Base-by-base conservation (phyloP, 2,329 filamentous ascomycete species). In the Lasiodiplodia sp. region DNA sequence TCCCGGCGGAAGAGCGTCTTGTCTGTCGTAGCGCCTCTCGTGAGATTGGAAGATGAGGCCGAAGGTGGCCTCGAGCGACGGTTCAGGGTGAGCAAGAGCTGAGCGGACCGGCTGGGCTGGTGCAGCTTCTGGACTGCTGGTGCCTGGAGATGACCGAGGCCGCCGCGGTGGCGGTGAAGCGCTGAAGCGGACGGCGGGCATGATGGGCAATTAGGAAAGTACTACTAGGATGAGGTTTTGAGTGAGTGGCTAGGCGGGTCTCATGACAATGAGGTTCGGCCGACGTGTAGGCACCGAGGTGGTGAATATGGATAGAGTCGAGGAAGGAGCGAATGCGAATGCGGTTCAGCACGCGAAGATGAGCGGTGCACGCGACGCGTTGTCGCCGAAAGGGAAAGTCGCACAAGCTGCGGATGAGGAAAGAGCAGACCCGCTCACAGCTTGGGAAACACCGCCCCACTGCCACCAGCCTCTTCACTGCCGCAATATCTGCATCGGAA, bases 181-280 rank as follows among this genome's bases (percentile, higher is more conserved):
- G 65, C 65, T 67, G 65, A 67, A 58, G n/a, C 65, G 65, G 31
- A 67, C 47, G 25, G 65, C 52, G 7, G 65, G 65, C 65, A 67
- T 67, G 38, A 16, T 38, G 28, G 23, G 44, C 60, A 52, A 52
- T n/a, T 8, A 52, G 60, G 60, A 51, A 51, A 21, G 18, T 40
- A 49, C 58, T 49, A 11, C 34, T 44, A 25, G 21, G 34, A 21
- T 25, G 25, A 11, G n/a, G 57, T 47, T n/a, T n/a, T 47, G 11
- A 25, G 23, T 47, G 21, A 31, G n/a, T 28, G 40, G 23, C 58
- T n/a, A 18, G 10, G 5, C 34, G 28, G 38, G 40, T 63, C 58
- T 31, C 31, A 37, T 51, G 40, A 51, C 16, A 38, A 31, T 52
- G 21, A 16, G 28, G 60, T 64, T 64, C 60, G 60, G 60, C 60